Conservation (phyloP, 2,329 filamentous ascomycete species). For the Scedosporium aurantiacum region DNA sequence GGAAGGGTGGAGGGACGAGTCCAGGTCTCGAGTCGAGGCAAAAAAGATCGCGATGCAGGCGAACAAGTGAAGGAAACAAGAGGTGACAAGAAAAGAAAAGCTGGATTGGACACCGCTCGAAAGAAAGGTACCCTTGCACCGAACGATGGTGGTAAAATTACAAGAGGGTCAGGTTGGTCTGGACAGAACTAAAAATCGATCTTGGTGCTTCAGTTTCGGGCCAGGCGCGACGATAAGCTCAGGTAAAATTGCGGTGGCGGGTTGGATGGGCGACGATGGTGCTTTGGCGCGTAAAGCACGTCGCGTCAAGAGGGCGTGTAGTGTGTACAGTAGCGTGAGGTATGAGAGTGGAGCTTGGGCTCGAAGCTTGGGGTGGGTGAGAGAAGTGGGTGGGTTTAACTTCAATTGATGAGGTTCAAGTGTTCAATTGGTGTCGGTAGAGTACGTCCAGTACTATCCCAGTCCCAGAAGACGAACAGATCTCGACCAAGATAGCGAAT, state of each 20-base stretch:
- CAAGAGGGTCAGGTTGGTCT: background rate
- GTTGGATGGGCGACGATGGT: constrained; percentile 6
- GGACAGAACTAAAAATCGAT: background rate
- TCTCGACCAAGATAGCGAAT: too few species aligned
- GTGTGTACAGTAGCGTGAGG: background rate
- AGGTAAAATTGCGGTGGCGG: constrained; percentile 3
- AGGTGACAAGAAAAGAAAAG: background rate
- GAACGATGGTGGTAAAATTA: background rate
- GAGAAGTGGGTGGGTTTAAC: too few species aligned
- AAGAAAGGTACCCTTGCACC: background rate
- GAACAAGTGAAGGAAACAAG: background rate
- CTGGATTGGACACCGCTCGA: too few species aligned
- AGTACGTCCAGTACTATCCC: too few species aligned
- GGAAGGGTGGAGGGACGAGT: background rate
- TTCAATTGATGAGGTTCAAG: too few species aligned
- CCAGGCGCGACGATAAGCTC: background rate
- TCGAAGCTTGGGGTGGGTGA: background rate
- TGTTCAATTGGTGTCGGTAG: background rate
- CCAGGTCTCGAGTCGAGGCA: background rate
- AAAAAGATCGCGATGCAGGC: background rate
- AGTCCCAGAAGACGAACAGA: too few species aligned
- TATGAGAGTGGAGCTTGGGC: background rate
- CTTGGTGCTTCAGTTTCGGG: background rate
- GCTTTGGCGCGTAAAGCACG: constrained; percentile 7
- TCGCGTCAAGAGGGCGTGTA: background rate